phyloP scores from a whole-genome alignment of 805 yeast species.

The Crinitomyces ghanaensis region DNA sequence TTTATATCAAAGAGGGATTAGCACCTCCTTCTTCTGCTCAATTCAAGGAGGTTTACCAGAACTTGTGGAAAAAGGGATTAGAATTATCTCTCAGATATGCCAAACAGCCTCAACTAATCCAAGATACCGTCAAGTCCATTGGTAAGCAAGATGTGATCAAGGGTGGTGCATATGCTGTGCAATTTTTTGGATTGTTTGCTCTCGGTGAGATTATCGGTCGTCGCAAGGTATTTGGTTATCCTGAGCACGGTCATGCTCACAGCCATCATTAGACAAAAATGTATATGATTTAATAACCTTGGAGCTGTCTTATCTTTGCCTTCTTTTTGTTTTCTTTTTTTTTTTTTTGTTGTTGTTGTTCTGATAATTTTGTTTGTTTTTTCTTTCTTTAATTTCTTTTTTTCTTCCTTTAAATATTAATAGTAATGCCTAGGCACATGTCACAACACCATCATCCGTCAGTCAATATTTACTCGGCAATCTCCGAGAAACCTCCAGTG shows the following conservation, averaged over 20 bases:
- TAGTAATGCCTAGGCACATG: no score
- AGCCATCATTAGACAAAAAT: slow-evolving; percentile 1
- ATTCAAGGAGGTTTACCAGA: slow-evolving; percentile 62
- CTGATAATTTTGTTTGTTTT: no score
- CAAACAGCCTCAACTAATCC: slow-evolving; percentile 46
- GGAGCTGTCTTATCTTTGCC: no score
- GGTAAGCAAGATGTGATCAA: slow-evolving; percentile 48
- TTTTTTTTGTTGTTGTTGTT: no score
- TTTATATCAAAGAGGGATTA: slow-evolving; percentile 84
- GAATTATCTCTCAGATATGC: slow-evolving; percentile 23
- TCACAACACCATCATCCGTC: no score
- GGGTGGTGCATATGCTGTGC: slow-evolving; percentile 68
- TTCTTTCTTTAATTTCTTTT: no score
- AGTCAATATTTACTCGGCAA: no score
- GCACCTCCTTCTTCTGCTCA: slow-evolving; percentile 79
- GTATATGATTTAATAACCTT: no score
- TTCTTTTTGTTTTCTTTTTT: no score
- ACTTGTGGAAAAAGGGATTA: slow-evolving; percentile 36
- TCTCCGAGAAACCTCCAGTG: no score
- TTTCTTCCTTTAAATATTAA: no score
- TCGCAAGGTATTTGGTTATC: slow-evolving; percentile 86
- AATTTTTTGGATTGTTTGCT: slow-evolving; percentile 81
- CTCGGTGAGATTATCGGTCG: slow-evolving; percentile 96
- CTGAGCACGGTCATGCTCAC: slow-evolving; percentile 19
- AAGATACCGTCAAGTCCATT: slow-evolving; percentile 36